Evolutionary conservation across 371 early-diverging fungal genomes (phyloP), one percentile per base, ranked within the genome.

Genomic region (Mortierella sp.): DNA sequence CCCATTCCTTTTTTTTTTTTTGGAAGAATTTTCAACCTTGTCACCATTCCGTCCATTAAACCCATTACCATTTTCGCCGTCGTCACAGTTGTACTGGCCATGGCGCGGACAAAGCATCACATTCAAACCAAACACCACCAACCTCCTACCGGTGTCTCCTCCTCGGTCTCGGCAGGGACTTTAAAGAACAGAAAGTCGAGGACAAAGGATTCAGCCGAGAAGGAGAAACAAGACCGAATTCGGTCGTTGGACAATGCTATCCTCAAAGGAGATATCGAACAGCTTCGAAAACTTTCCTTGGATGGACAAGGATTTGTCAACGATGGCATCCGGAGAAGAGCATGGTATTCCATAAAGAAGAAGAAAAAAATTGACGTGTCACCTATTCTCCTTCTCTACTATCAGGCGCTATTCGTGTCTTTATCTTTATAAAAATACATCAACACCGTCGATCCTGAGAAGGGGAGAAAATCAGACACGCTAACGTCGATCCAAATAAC

Each of bases 281-380:
- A 74, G 19, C 75, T 92, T 7, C 70, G 88, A 48, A 67, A 74
- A 43, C 84, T 90, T 21, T 87, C 88, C 14, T 72, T 80, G 44
- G 75, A 83, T 23, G 73, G 77, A 0, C 83, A 84, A 15, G 90
- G 90, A 37, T 88, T 88, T 56, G 73, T 87, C 23, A 86, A 81
- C 63, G 73, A 86, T 57, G 81, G 77, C 29, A 68, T 89, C 59
- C 75, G 89, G 26, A 79, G 84, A 52, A 68, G 83, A 56, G 87
- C 85, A 29, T 92, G 90, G 90, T 88, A 82, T 18, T n/a, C n/a
- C n/a, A n/a, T n/a, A n/a, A n/a, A n/a, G n/a, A n/a, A n/a, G n/a
- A n/a, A n/a, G n/a, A n/a, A n/a, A n/a, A n/a, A n/a, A n/a, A n/a
- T n/a, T n/a, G n/a, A n/a, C n/a, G n/a, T 46, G 11, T n/a, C n/a